These are phyloP conservation scores for Ogataea trehaloabstinens DNA, from an alignment of 805 yeast species.

Conservation along the genomic window DNA sequence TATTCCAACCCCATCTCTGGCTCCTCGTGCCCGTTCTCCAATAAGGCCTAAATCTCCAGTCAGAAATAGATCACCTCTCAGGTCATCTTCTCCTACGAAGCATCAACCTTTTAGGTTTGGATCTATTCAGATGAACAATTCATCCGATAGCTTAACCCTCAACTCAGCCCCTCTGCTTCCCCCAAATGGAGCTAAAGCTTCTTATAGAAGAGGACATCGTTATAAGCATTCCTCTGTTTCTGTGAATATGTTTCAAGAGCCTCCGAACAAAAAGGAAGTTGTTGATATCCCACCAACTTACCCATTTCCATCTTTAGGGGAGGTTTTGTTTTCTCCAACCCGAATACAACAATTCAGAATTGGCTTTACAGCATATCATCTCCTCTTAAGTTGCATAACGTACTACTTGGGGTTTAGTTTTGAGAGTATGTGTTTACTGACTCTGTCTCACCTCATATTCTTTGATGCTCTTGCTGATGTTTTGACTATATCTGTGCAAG, in stretches of 20 bases:
- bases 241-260: slow-evolving; percentile 93
- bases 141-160: slow-evolving; percentile 17
- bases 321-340: slow-evolving; percentile 60
- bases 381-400: slow-evolving; percentile 49
- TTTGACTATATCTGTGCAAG: slow-evolving; percentile 66
- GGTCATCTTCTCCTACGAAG: slow-evolving; percentile 33
- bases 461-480: slow-evolving; percentile 82
- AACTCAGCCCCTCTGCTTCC: slow-evolving; percentile 9
- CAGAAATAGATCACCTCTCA: slow-evolving; percentile 24
- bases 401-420: slow-evolving; percentile 60
- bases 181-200: slow-evolving; percentile 40
- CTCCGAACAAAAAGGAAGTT: slow-evolving; percentile 64
- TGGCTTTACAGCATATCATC: slow-evolving; percentile 58
- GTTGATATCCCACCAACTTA: slow-evolving; percentile 58
- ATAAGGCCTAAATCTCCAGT: slow-evolving; percentile 25
- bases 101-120: slow-evolving; percentile 64
- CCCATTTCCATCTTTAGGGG: slow-evolving; percentile 70
- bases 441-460: slow-evolving; percentile 82
- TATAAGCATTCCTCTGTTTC: slow-evolving; percentile 96
- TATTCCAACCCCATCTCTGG: slow-evolving; percentile 19
- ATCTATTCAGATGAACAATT: slow-evolving; percentile 40
- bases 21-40: slow-evolving; percentile 24
- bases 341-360: slow-evolving; percentile 57
- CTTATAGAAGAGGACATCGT: slow-evolving; percentile 89
- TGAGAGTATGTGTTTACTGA: slow-evolving; percentile 60